A percentile compares a stretch with the other conserved stretches of the same genome.
Conservation (phyloP, 2,329 filamentous ascomycete species). For the Fusarium lyarnte region DNA sequence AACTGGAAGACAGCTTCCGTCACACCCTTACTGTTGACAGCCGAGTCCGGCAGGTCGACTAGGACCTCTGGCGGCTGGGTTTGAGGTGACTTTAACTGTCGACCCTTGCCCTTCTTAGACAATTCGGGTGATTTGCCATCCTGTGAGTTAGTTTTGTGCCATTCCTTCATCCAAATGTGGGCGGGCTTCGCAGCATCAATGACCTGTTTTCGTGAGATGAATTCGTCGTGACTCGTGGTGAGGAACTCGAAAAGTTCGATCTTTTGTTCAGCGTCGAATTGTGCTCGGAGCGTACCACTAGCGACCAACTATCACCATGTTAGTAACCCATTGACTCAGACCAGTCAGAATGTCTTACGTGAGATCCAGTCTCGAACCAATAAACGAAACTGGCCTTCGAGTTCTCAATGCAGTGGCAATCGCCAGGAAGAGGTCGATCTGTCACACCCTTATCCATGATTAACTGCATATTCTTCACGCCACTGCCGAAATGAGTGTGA, state of each 20-base stretch:
- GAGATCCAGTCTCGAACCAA: constrained; percentile 85
- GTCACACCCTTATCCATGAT: constrained; percentile 75
- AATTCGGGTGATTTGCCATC: constrained; percentile 72
- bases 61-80: constrained; percentile 66
- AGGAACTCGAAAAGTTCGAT: constrained; percentile 88
- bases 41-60: constrained; percentile 67
- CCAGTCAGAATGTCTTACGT: constrained; percentile 62
- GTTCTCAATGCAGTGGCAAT: constrained; percentile 79
- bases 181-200: constrained; percentile 69
- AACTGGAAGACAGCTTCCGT: constrained; percentile 71
- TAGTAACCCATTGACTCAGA: constrained; percentile 28
- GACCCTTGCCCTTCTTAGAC: constrained; percentile 72
- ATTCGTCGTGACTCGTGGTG: constrained; percentile 82
- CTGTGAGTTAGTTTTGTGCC: constrained; percentile 66
- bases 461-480: constrained; percentile 86
- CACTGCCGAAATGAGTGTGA: constrained; percentile 86
- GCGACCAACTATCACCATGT: constrained; percentile 72
- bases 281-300: constrained; percentile 78
- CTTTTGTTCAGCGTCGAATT: constrained; percentile 81
- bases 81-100: constrained; percentile 67
- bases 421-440: constrained; percentile 67
- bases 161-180: constrained; percentile 73
- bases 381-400: constrained; percentile 83
- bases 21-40: constrained; percentile 68
- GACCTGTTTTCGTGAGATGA: constrained; percentile 74